Evolutionary conservation across 164 flowering plant genomes (phyloP), one percentile per base, ranked within the genome.

Genomic region (Chimonanthus salicifolius): DNA sequence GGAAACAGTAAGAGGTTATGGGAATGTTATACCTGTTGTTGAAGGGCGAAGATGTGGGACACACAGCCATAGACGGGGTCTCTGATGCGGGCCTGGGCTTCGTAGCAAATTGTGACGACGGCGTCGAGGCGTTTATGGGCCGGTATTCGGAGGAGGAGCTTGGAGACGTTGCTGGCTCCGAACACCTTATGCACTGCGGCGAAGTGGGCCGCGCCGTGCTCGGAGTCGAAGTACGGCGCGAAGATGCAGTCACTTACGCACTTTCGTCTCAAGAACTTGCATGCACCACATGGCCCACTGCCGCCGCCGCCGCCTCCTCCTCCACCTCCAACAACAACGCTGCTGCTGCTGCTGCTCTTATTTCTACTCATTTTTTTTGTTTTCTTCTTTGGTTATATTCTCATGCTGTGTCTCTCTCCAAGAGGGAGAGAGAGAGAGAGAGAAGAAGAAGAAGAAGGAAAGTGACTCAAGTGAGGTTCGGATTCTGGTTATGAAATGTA

Each of bases 181-280:
- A 94, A 94, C 58, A 94, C 94, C 85, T 91, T 94, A 75, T 94
- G 98, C 49, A 94, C 98, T 6, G 97, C 94, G 6, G 98, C 97
- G 68, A 94, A 94, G 68, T 91, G 91, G 5, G 88, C 84, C 2
- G 97, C 87, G 8, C 98, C 98, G 79, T 94, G 95, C 69, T 92
- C 98, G 8, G 98, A 85, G 64, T 92, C 95, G 70, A 94, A 94
- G 74, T 94, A 92, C 0, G 97, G 97, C 5, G 98, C 98, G 62
- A 94, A 94, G 49, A 92, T 87, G 71, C 98, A 94, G 10, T 91
- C 97, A 1, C 78, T 78, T 67, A 90, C 90, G 63, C 98, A 94
- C 81, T 92, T 94, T 73, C 98, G 82, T 77, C 98, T 76, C 77
- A 94, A 64, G 70, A 92, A 94, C 82, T 94, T 94, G 86, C 98